Conservation (phyloP, 1,284 basidiomycete genomes). For the Cutaneotrichosporon sp. region DNA sequence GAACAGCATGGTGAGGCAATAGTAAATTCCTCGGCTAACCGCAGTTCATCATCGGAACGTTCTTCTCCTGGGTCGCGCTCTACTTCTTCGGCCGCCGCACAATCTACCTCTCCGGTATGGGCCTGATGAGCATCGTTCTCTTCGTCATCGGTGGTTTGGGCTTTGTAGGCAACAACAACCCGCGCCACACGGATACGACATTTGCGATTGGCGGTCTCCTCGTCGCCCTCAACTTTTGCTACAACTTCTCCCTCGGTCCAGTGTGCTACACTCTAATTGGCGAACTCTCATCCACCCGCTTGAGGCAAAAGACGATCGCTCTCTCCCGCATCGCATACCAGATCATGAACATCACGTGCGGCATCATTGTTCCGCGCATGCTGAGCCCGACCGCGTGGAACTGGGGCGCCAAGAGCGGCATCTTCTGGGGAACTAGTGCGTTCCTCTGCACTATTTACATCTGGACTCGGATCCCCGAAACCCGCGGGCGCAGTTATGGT, state of each 20-base stretch:
- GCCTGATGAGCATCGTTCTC: conserved; percentile 15
- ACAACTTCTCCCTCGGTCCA: conserved; percentile 29
- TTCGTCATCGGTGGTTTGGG: conserved; percentile 25
- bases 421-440: conserved; percentile 34
- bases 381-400: conserved; percentile 13
- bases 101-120: conserved; percentile 31
- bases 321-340: conserved; percentile 54
- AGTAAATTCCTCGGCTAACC: neutral
- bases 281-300: conserved; percentile 50
- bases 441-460: conserved; percentile 29
- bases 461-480: conserved; percentile 47
- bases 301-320: conserved; percentile 54
- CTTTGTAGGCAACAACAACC: conserved; percentile 11
- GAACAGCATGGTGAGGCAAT: conserved; percentile 10
- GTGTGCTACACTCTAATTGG: conserved; percentile 31
- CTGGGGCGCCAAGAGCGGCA: conserved; percentile 35
- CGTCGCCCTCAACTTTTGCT: conserved; percentile 31
- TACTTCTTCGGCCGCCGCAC: conserved; percentile 16
- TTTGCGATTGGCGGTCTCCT: conserved; percentile 24
- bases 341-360: conserved; percentile 37
- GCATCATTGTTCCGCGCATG: conserved; percentile 25
- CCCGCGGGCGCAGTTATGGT: conserved; percentile 25
- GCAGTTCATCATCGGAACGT: conserved; percentile 18
- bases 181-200: conserved; percentile 2
- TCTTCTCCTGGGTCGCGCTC: conserved; percentile 15